Evolutionary conservation across 2,329 filamentous ascomycete species (phyloP), one percentile per base, ranked within the genome.

Genomic region (Canariomyces notabilis): DNA sequence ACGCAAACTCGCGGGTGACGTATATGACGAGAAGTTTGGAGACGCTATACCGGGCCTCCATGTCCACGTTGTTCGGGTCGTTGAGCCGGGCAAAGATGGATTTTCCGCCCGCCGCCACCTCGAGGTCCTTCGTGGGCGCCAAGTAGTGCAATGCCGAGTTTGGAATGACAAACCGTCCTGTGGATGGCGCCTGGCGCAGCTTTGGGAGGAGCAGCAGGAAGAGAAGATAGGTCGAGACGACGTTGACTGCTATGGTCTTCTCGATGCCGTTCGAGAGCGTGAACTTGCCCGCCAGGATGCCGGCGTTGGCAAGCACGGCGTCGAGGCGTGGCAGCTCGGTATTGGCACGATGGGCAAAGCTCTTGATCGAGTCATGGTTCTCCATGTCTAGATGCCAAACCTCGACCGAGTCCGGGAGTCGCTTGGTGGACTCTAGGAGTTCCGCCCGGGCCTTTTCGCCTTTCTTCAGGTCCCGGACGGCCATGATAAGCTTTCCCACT

Each of bases 381-480:
- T 51, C 52, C 51, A 75, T 65, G 55, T 75, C 71, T 1, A 76
- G 55, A 7, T 56, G 23, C 70, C 71, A 75, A 5, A 75, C 70
- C 35, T 55, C 51, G 16, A 55, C 21, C 12, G 37, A 37, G 2
- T 34, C 32, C 6, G 42, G 1, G 1, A n/a, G 16, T 19, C 48
- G 46, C 16, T 19, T 16, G 4, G 48, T 54, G n/a, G 42, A 39
- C n/a, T 16, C 5, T 33, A 52, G 44, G 32, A 66, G 47, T 9
- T 49, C 42, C 1, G 59, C 42, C 12, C 51, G 44, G 37, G 65
- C 45, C 19, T 56, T 11, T 20, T 65, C 54, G 0, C 64, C 64
- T 14, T 61, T 63, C 1, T 44, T 5, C 0, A 46, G 23, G 23
- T 63, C 60, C 1, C 69, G 61, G 1, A 69, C 66, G 0, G 59